Evolutionary conservation across 2,329 filamentous ascomycete genomes (phyloP).

Genomic region (Calonectria pteridis): DNA sequence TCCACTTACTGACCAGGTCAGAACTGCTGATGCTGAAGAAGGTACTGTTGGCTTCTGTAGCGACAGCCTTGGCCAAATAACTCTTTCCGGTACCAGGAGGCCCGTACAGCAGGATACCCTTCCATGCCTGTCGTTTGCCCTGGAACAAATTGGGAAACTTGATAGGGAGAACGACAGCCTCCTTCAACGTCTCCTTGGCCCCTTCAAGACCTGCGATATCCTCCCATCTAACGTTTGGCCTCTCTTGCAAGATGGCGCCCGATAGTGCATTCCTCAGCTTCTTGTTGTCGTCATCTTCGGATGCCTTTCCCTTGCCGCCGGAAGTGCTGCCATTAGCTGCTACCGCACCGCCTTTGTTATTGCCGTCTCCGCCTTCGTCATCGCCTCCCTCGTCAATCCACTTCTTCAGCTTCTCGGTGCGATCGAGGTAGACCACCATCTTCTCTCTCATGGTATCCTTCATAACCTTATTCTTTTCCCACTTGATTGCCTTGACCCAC

Average conservation of each 20-base stretch:
- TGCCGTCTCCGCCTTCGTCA: conserved; percentile 75
- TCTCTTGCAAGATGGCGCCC: conserved; percentile 93
- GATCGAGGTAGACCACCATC: conserved; percentile 97
- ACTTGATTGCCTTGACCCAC: conserved; percentile 99
- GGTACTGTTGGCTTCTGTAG: conserved; percentile 97
- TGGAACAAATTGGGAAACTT: conserved; percentile 98
- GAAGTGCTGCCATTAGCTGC: conserved; percentile 78
- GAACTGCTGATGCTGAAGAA: conserved; percentile 99
- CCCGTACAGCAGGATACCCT: conserved; percentile 95
- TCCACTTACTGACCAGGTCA: conserved; percentile 99
- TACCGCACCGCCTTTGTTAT: conserved; percentile 57
- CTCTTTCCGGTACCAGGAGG: conserved; percentile 98
- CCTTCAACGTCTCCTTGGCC: conserved; percentile 96
- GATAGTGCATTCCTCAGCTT: conserved; percentile 92
- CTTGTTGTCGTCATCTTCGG: conserved; percentile 90
- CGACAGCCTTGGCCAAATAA: conserved; percentile 96
- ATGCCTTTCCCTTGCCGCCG: conserved; percentile 69
- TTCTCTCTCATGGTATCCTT: conserved; percentile 98
- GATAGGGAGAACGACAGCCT: conserved; percentile 97
- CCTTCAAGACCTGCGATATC: conserved; percentile 95
- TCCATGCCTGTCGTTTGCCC: conserved; percentile 97
- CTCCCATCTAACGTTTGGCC: conserved; percentile 97
- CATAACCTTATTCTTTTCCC: conserved; percentile 98
- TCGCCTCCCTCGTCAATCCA: conserved; percentile 85
- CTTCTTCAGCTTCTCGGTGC: conserved; percentile 96